A percentile compares a stretch with the other conserved stretches of the same genome.
Conservation (phyloP, 179 eudicot species). For the Carnegiea gigantea region DNA sequence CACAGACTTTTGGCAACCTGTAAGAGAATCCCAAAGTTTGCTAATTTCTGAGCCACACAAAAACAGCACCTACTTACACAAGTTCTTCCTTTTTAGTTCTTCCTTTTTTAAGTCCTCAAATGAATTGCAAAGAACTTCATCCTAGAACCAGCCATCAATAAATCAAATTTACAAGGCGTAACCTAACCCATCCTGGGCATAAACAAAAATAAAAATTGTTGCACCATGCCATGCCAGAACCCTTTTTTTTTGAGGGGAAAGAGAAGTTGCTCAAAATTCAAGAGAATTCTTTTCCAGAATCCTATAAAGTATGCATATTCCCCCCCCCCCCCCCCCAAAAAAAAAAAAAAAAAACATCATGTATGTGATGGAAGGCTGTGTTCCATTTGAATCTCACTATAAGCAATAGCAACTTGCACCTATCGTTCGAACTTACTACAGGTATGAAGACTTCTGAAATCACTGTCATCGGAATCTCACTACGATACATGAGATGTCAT, state of each 20-base stretch:
- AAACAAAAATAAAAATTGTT: conserved; percentile 3
- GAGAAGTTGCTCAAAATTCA: background rate
- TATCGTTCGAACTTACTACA: too few relatives aligned
- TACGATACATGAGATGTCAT: conserved; percentile 48
- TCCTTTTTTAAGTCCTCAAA: background rate
- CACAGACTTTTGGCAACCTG: too few relatives aligned
- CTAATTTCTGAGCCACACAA: conserved; percentile 9
- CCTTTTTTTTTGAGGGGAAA: background rate
- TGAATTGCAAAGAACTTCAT: background rate
- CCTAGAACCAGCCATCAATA: conserved; percentile 3
- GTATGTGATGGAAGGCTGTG: background rate
- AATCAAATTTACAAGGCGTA: conserved; percentile 25
- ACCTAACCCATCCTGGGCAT: conserved; percentile 1
- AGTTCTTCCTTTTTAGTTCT: background rate
- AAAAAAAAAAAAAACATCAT: background rate
- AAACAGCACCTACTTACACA: background rate
- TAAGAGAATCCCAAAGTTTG: background rate
- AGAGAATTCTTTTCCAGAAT: background rate
- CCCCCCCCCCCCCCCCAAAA: background rate
- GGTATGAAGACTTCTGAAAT: background rate
- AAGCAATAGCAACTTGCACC: conserved; percentile 6
- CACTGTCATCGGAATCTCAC: conserved; percentile 41
- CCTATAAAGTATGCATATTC: background rate
- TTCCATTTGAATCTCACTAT: background rate
- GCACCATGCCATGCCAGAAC: background rate